phyloP scores from a whole-genome alignment of 2,329 filamentous ascomycete genomes.

The Nemania diffusa region DNA sequence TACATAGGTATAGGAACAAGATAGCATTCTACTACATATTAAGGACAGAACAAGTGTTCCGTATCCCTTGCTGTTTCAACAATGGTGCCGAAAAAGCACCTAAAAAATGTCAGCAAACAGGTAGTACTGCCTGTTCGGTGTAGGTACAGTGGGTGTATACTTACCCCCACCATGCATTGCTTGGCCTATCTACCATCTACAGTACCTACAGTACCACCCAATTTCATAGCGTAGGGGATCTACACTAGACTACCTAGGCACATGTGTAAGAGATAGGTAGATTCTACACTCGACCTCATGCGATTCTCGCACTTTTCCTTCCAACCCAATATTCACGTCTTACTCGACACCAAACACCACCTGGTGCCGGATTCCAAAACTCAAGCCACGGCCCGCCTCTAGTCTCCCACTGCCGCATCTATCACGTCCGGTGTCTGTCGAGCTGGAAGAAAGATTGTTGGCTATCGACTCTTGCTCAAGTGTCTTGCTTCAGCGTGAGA shows the following conservation, averaged over 20 bases:
- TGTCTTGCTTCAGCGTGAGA: slow-evolving; percentile 18
- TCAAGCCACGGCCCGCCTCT: neutral
- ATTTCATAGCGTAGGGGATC: neutral
- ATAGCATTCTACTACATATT: neutral
- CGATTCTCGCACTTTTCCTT: slow-evolving; percentile 10
- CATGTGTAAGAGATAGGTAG: neutral
- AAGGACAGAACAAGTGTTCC: neutral
- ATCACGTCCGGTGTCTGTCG: neutral
- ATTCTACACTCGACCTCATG: slow-evolving; percentile 21
- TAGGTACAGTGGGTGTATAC: neutral
- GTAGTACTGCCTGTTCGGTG: neutral
- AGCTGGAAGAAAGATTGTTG: slow-evolving; percentile 11
- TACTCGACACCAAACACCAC: neutral
- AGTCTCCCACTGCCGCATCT: neutral
- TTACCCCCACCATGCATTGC: slow-evolving; percentile 21
- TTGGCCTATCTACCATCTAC: too few species aligned
- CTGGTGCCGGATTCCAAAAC: neutral
- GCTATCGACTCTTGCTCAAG: neutral
- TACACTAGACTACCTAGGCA: neutral
- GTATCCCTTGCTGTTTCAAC: slow-evolving; percentile 12
- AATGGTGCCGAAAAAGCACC: slow-evolving; percentile 15
- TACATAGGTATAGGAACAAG: neutral
- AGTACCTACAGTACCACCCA: too few species aligned
- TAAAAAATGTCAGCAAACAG: slow-evolving; percentile 22
- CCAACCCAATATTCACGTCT: neutral